Evolutionary conservation across 2,329 filamentous ascomycete species (phyloP).

Genomic region (Xylaria sp.): DNA sequence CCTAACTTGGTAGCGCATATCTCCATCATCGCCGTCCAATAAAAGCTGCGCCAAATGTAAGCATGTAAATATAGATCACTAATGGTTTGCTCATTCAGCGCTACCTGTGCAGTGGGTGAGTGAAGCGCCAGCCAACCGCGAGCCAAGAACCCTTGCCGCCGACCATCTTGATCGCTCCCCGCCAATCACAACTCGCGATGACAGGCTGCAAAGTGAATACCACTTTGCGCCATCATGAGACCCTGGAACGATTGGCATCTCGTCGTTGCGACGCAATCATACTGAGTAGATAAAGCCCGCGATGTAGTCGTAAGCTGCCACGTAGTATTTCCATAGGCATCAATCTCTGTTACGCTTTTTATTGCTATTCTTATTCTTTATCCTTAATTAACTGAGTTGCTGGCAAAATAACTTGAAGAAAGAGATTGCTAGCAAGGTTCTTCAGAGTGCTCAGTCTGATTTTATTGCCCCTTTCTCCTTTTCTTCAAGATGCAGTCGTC

Average conservation of each 20-base stretch:
- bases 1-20: no score
- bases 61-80: background rate
- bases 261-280: background rate
- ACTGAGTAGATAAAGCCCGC: background rate
- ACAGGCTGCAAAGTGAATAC: no score
- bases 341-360: background rate
- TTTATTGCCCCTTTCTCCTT: background rate
- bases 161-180: background rate
- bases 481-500: slow-evolving; percentile 15
- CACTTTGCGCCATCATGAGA: background rate
- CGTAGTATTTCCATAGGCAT: background rate
- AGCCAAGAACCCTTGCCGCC: slow-evolving; percentile 19
- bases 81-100: slow-evolving; percentile 15
- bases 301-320: background rate
- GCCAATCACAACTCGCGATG: slow-evolving; percentile 24
- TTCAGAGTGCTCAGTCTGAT: background rate
- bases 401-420: no score
- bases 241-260: background rate
- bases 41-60: background rate
- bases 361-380: background rate
- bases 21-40: background rate
- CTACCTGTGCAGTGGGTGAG: slow-evolving; percentile 15
- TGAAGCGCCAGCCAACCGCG: slow-evolving; percentile 26
- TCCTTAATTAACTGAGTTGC: background rate
- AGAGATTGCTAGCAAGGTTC: background rate